Base-by-base conservation (phyloP, 768 basidiomycete species). In the Rhodotorula kratochvilovae region DNA sequence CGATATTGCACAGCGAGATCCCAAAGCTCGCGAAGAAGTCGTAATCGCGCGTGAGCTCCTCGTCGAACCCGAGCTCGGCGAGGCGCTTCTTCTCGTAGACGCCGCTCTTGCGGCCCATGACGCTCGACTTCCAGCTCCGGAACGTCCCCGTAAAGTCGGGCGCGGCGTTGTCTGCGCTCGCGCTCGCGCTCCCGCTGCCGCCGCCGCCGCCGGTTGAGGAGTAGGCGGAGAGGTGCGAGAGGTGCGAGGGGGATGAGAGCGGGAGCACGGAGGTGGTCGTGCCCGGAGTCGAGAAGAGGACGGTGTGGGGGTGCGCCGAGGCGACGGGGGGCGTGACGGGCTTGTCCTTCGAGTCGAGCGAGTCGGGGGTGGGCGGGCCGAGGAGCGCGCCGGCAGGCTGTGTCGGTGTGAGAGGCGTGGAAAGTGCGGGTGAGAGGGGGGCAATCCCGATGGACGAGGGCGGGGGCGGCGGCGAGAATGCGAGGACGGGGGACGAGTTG, bases 11-110 rank as follows among this genome's bases (percentile, higher is more conserved):
- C 35, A 75, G 12, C 3, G 55, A 36, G 33, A 75, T 60, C 8
- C 74, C 70, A 36, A 53, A 68, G 33, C 64, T 66, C 45, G 74
- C 70, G 43, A 50, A 72, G 23, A 75, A 75, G 58, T 75, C 74
- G 56, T 68, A 75, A 56, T 67, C 63, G 25, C 74, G 55, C 35
- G n/a, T 50, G 43, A 75, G 31, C 48, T 75, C 70, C 51, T 75
- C 70, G 36, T 75, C 74, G 45, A 69, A 75, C 15, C 74, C 74
- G 3, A 75, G 64, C n/a, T 64, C 61, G 8, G 63, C 65, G 17
- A 75, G 46, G 15, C 68, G 51, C 54, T 71, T 74, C 66, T 67
- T 63, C 35, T 74, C 73, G 7, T 54, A 51, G 15, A 59, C 55
- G 35, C 57, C 57, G 65, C 56, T 66, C 36, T 33, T 27, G 19